phyloP scores from a whole-genome alignment of 257 asterid genomes.

The Oldenlandia corymbosa region DNA sequence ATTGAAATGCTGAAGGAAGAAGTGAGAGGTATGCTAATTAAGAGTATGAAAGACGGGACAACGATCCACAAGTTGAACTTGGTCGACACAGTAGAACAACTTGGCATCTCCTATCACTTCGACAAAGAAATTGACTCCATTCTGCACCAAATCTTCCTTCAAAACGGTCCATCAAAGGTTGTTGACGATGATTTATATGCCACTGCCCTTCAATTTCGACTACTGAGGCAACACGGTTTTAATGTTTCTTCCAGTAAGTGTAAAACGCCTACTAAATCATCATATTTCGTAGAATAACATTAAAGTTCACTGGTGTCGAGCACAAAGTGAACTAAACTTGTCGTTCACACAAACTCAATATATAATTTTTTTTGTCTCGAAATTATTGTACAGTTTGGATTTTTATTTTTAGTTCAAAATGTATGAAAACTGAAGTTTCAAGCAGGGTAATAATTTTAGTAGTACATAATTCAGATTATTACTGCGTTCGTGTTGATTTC shows the following conservation, averaged over 20 bases:
- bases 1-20: background rate
- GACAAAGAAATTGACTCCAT: background rate
- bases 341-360: no score
- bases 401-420: no score
- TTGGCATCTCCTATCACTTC: background rate
- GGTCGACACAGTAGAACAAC: background rate
- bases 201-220: background rate
- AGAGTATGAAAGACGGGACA: background rate
- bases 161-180: background rate
- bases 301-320: no score
- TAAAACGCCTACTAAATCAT: no score
- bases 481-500: no score
- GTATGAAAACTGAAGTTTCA: no score
- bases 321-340: no score
- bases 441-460: no score
- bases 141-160: background rate
- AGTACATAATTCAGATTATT: no score
- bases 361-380: no score
- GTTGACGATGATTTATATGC: background rate
- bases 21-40: background rate
- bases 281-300: no score
- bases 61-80: background rate
- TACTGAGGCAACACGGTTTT: conserved; percentile 1
- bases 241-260: background rate
- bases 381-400: no score